phyloP scores from a whole-genome alignment of 1,284 basidiomycete genomes.

The Trichosporon faecale region DNA sequence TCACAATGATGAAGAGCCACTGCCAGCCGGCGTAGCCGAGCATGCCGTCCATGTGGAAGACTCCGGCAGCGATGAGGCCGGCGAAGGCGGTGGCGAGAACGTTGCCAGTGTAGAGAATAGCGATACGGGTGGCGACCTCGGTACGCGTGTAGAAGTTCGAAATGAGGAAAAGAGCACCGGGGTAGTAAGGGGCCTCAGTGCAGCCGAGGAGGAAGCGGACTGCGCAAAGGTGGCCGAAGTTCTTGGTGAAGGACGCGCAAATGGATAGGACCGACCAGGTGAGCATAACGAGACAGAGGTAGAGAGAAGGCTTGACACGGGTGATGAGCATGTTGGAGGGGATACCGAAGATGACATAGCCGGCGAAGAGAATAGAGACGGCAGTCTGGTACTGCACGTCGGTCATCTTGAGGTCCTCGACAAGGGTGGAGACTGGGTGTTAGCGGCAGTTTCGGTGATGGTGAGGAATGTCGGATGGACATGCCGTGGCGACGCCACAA shows the following conservation, averaged over 20 bases:
- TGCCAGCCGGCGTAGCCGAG: constrained; percentile 29
- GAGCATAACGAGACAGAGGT: constrained; percentile 38
- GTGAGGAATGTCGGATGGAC: not conserved
- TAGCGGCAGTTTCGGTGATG: not conserved
- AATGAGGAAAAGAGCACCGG: constrained; percentile 46
- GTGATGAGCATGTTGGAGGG: constrained; percentile 46
- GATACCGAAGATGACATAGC: constrained; percentile 44
- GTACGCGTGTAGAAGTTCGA: constrained; percentile 48
- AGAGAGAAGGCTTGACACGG: constrained; percentile 36
- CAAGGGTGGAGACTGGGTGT: constrained; percentile 16
- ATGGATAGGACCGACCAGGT: constrained; percentile 30
- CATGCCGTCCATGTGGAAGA: constrained; percentile 25
- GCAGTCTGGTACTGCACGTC: constrained; percentile 38
- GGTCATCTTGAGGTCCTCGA: constrained; percentile 36
- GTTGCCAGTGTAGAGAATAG: constrained; percentile 41
- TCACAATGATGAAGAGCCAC: constrained; percentile 29
- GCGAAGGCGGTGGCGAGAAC: constrained; percentile 30
- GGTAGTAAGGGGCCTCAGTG: constrained; percentile 38
- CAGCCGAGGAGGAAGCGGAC: constrained; percentile 48
- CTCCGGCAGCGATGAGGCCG: constrained; percentile 28
- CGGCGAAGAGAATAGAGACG: constrained; percentile 48
- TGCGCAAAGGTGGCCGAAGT: constrained; percentile 35
- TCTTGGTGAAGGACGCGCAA: constrained; percentile 30
- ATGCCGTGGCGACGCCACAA: not conserved
- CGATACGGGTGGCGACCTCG: constrained; percentile 46